Evolutionary conservation across 2,329 filamentous ascomycete genomes (phyloP).

Genomic region (Trichoderma koningii): DNA sequence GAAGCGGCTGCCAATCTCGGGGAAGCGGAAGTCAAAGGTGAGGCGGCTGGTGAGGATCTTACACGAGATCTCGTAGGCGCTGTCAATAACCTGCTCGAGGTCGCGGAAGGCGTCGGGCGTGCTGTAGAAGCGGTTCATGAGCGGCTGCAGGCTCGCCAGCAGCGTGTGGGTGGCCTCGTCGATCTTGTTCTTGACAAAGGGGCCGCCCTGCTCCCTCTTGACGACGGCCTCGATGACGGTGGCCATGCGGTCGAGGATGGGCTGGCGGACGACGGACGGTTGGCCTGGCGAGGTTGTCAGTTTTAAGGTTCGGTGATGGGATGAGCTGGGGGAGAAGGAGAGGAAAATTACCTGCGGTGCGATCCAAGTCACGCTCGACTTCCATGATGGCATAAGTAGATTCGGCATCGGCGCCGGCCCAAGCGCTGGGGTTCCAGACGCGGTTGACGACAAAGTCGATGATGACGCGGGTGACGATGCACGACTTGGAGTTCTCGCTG

Average conservation of each 20-base stretch:
- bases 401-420: constrained; percentile 43
- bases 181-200: constrained; percentile 41
- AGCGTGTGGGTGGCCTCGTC: constrained; percentile 48
- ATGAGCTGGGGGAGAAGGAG: too few relatives aligned
- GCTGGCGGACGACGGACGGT: constrained; percentile 42
- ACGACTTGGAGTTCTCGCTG: constrained; percentile 45
- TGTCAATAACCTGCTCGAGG: constrained; percentile 45
- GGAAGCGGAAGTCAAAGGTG: constrained; percentile 53
- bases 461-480: constrained; percentile 47
- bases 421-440: constrained; percentile 45
- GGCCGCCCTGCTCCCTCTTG: constrained; percentile 36
- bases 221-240: constrained; percentile 44
- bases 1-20: constrained; percentile 54
- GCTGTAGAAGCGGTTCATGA: constrained; percentile 42
- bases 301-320: background rate
- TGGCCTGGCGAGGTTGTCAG: constrained; percentile 36
- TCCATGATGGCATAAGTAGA: constrained; percentile 41
- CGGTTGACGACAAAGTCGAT: constrained; percentile 48
- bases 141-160: constrained; percentile 42
- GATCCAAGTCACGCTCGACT: constrained; percentile 42
- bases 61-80: constrained; percentile 50
- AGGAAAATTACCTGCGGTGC: constrained; percentile 40
- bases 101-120: constrained; percentile 46
- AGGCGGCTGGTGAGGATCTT: constrained; percentile 50
- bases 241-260: constrained; percentile 44